Evolutionary conservation across 2,329 filamentous ascomycete genomes (phyloP).

Genomic region (Pseudocercospora pini-densiflorae): DNA sequence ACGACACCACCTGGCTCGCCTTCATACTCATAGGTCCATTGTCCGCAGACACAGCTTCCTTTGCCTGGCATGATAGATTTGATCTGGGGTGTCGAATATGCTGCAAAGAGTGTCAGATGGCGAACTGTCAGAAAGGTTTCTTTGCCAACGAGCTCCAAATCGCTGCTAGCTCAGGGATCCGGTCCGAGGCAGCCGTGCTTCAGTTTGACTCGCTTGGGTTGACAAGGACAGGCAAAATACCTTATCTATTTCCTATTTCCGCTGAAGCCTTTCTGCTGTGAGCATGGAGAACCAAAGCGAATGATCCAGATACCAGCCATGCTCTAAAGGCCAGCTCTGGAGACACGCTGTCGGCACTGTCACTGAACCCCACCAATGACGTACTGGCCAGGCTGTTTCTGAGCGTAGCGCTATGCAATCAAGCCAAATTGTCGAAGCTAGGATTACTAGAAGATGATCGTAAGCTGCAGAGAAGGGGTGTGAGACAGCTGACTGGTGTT

Average conservation of each 20-base stretch:
- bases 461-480: not conserved
- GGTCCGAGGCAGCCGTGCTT: not conserved
- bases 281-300: not conserved
- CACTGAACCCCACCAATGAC: not conserved
- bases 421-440: not conserved
- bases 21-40: conserved; percentile 42
- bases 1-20: conserved; percentile 37
- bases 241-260: conserved; percentile 2
- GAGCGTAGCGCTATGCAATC: not conserved
- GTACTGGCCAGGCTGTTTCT: not conserved
- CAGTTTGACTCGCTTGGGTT: not conserved
- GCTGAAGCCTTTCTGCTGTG: not conserved
- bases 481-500: not conserved
- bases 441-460: not conserved
- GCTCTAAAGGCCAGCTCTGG: not conserved
- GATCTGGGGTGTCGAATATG: not conserved
- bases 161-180: not conserved
- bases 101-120: not conserved
- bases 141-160: not conserved
- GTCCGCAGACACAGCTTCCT: conserved; percentile 39
- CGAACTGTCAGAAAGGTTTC: not conserved
- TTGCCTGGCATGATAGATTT: conserved; percentile 23
- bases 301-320: not conserved
- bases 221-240: not conserved
- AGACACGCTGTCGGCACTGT: not conserved